phyloP scores from a whole-genome alignment of 495 filamentous ascomycete species.

The Neurospora sp. region DNA sequence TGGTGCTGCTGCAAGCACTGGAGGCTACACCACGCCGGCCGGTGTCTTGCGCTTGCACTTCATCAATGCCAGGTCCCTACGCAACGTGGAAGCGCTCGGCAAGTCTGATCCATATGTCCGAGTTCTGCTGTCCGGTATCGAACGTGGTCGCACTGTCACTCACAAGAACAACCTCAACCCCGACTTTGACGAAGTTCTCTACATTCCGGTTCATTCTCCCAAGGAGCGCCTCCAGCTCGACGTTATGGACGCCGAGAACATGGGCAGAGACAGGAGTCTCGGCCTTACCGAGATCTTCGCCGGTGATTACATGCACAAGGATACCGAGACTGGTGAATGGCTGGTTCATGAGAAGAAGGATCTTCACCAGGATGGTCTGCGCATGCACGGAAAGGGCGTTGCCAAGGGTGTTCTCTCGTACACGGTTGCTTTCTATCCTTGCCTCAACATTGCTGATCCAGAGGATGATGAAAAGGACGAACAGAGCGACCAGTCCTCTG shows the following conservation, averaged over 20 bases:
- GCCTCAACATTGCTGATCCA: slow-evolving; percentile 76
- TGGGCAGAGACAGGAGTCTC: slow-evolving; percentile 78
- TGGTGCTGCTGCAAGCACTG: slow-evolving; percentile 59
- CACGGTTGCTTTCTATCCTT: slow-evolving; percentile 83
- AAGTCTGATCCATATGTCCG: slow-evolving; percentile 94
- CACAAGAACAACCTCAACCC: slow-evolving; percentile 94
- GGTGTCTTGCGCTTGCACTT: slow-evolving; percentile 94
- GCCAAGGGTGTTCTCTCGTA: slow-evolving; percentile 76
- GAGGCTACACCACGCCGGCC: slow-evolving; percentile 86
- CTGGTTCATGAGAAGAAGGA: slow-evolving; percentile 67
- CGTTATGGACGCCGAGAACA: slow-evolving; percentile 91
- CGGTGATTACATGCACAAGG: slow-evolving; percentile 68
- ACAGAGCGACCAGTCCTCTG: slow-evolving; percentile 11
- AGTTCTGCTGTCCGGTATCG: slow-evolving; percentile 78
- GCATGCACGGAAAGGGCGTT: slow-evolving; percentile 52
- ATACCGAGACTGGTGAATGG: slow-evolving; percentile 65
- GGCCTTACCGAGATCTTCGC: slow-evolving; percentile 66
- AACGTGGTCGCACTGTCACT: slow-evolving; percentile 85
- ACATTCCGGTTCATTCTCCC: slow-evolving; percentile 81
- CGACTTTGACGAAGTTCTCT: slow-evolving; percentile 91
- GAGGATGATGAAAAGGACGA: slow-evolving; percentile 74
- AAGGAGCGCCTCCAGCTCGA: slow-evolving; percentile 80
- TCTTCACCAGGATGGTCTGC: slow-evolving; percentile 48
- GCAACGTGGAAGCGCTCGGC: slow-evolving; percentile 89
- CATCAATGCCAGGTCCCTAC: slow-evolving; percentile 66